Percentiles rank a stretch among this genome's conserved stretches.
These are phyloP conservation scores for Rhodotorula sp. DNA, from an alignment of 1,284 basidiomycete genomes.

Conservation along the genomic window DNA sequence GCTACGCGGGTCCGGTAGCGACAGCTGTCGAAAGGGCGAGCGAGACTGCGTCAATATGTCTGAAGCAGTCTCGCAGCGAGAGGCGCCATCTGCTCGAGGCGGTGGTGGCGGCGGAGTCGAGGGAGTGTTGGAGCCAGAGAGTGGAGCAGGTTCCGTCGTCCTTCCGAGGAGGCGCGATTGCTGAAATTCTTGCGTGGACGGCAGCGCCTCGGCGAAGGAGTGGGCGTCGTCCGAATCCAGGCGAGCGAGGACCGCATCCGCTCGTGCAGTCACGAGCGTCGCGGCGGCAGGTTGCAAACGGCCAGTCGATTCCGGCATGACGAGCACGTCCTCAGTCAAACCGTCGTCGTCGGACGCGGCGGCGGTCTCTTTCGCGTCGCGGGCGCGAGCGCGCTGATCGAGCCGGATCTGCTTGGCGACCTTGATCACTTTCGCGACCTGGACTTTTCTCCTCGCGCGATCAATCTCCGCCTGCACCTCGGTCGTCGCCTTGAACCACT, in stretches of 20 bases:
- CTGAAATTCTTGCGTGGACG: slow-evolving; percentile 31
- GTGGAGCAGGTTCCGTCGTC: no score
- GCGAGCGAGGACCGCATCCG: slow-evolving; percentile 5
- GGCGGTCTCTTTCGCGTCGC: neutral
- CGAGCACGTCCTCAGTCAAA: neutral
- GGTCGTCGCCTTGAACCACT: slow-evolving; percentile 5
- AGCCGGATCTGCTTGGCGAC: slow-evolving; percentile 29
- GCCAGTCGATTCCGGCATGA: slow-evolving; percentile 20
- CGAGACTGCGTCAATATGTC: neutral
- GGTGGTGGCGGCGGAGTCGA: neutral
- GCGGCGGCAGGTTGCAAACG: slow-evolving; percentile 7
- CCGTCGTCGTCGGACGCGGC: neutral
- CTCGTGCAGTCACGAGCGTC: neutral
- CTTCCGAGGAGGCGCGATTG: neutral
- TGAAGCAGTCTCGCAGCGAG: neutral
- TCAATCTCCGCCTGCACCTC: slow-evolving; percentile 25
- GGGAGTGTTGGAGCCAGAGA: neutral
- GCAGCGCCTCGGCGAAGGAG: slow-evolving; percentile 1
- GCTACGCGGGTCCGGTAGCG: slow-evolving; percentile 12
- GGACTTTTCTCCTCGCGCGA: slow-evolving; percentile 12
- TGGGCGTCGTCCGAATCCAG: neutral
- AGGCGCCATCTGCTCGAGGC: no score
- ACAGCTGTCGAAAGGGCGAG: slow-evolving; percentile 16
- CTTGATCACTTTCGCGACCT: slow-evolving; percentile 12
- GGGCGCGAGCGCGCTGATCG: slow-evolving; percentile 1